These are phyloP conservation scores for Phytophthora pistaciae DNA, from an alignment of 352 stramenopile species.

Conservation along the genomic window DNA sequence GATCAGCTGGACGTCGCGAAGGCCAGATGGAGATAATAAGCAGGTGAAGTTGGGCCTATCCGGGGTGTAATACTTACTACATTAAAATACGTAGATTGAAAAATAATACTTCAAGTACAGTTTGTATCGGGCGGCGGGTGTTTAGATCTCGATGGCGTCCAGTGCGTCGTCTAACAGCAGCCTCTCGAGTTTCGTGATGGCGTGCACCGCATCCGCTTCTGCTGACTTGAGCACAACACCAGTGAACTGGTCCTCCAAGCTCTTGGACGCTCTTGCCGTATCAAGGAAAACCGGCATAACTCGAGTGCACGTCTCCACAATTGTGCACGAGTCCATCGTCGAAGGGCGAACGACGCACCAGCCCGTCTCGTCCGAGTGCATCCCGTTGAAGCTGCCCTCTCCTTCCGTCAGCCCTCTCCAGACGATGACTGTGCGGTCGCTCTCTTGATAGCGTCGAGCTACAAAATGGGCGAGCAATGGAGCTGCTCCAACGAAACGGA, in stretches of 20 bases:
- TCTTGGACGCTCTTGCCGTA: background rate
- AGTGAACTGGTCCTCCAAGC: constrained; percentile 10
- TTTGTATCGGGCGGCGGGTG: too few species aligned
- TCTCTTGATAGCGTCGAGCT: constrained; percentile 9
- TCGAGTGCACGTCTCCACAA: constrained; percentile 15
- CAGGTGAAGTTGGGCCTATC: too few species aligned
- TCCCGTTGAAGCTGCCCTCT: constrained; percentile 7
- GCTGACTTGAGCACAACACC: constrained; percentile 11
- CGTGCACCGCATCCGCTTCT: constrained; percentile 2
- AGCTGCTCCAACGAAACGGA: background rate
- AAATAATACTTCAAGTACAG: too few species aligned
- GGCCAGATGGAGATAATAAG: too few species aligned
- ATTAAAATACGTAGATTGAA: too few species aligned
- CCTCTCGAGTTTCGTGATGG: too few species aligned
- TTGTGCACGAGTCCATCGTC: background rate
- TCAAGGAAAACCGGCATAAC: constrained; percentile 7
- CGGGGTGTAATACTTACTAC: too few species aligned
- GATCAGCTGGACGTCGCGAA: too few species aligned
- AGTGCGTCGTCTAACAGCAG: too few species aligned
- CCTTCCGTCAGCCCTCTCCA: constrained; percentile 19
- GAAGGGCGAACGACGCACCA: constrained; percentile 17
- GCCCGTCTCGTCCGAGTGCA: constrained; percentile 24
- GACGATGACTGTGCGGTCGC: constrained; percentile 15
- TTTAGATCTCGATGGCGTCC: too few species aligned
- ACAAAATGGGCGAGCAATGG: background rate